Base-by-base conservation (phyloP, 192 early-diverging fungal species). In the Coemansia sp. region DNA sequence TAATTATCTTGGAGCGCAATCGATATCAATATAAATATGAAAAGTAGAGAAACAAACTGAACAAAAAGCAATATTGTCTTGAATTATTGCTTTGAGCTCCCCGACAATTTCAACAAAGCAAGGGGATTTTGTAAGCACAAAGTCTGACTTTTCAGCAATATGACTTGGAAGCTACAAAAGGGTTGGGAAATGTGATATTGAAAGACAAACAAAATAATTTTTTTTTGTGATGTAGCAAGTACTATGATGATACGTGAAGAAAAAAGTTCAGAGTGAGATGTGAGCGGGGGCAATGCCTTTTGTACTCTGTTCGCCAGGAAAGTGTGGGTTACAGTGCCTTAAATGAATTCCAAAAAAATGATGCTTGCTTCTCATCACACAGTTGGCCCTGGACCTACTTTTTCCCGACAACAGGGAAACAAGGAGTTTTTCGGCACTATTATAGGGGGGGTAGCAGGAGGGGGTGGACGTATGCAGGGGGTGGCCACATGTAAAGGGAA, bases 271-370 rank as follows among this genome's bases (percentile, higher is more conserved):
- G 25, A 44, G 14, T 14, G 25, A 6, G 25, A 24, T 18, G 49
- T 21, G 26, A 47, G 58, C 44, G 38, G 58, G 58, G 41, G 44
- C 18, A 4, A 26, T 47, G 47, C 47, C n/a, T 47, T 47, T 30
- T 60, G 41, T 49, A 60, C 41, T 60, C 56, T 41, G 56, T 25
- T 56, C 18, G 27, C 54, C 22, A 48, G 44, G 25, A 28, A 19
- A 18, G 56, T 16, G 31, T 31, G 34, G 38, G 30, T 38, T 38
- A 22, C 31, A 38, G 55, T 31, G n/a, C 34, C 58, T 67, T 60
- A 60, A 68, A 68, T 68, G 66, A 68, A 68, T 68, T 68, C 66
- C 55, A 58, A 59, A 68, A 59, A 68, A 68, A 60, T 60, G 58
- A 60, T 48, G 53, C 28, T 48, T 10, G 12, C 57, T 59, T 59